Percentiles rank a stretch among this genome's conserved stretches.
These are phyloP conservation scores for Aspergillus japonicus DNA, from an alignment of 2,329 filamentous ascomycete species.

Conservation along the genomic window DNA sequence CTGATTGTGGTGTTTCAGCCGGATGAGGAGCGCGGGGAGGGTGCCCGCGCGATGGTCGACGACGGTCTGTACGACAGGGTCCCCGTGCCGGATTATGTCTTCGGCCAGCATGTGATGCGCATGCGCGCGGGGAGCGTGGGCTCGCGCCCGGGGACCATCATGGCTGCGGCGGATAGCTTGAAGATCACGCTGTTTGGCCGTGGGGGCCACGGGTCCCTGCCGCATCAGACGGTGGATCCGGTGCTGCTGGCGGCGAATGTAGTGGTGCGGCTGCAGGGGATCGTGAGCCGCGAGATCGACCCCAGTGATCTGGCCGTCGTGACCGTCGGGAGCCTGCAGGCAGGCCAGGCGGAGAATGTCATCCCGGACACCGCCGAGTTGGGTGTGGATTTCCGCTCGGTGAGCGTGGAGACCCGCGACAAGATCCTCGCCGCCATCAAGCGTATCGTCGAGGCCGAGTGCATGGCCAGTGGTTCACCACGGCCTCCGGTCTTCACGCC, in stretches of 20 bases:
- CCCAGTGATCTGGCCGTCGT: constrained; percentile 56
- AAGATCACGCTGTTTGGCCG: constrained; percentile 58
- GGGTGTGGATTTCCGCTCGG: constrained; percentile 55
- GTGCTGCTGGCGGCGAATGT: constrained; percentile 58
- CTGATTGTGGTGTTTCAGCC: constrained; percentile 67
- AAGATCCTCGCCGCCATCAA: constrained; percentile 49
- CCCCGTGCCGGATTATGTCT: constrained; percentile 55
- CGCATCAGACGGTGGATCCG: constrained; percentile 58
- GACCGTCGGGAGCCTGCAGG: constrained; percentile 59
- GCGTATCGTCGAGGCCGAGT: constrained; percentile 59
- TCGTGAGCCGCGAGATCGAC: constrained; percentile 56
- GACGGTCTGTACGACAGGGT: constrained; percentile 56
- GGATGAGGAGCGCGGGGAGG: constrained; percentile 62
- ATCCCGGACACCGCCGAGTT: constrained; percentile 57
- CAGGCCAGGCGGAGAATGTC: constrained; percentile 61
- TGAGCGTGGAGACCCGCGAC: constrained; percentile 47
- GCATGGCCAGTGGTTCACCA: constrained; percentile 51
- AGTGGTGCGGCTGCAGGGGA: constrained; percentile 59
- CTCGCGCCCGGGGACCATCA: constrained; percentile 39
- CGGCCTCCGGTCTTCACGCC: constrained; percentile 48
- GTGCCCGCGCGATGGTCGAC: constrained; percentile 63
- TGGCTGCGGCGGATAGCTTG: constrained; percentile 46
- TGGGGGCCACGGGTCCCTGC: constrained; percentile 58
- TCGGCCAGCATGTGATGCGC: constrained; percentile 59
- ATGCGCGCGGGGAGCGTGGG: constrained; percentile 43